Percentiles rank a stretch among this genome's conserved stretches.
phyloP scores from a whole-genome alignment of 2,329 filamentous ascomycete species.

The Zymoseptoria crescenta region DNA sequence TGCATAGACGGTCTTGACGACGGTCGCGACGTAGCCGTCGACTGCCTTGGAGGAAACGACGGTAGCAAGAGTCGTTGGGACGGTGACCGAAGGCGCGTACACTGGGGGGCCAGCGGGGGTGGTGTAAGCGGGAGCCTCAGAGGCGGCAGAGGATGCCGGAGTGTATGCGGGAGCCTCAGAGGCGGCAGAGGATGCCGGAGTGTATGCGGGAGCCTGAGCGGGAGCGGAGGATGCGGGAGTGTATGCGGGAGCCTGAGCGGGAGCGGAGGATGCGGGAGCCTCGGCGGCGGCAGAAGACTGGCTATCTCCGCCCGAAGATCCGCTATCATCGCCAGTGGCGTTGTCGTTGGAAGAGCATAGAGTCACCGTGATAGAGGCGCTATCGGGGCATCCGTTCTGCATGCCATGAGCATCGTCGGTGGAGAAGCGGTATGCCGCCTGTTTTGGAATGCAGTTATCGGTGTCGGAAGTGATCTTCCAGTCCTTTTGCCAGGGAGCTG shows the following conservation, averaged over 20 bases:
- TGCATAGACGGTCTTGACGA: conserved; percentile 8
- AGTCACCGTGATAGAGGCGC: conserved; percentile 29
- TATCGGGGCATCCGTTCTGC: conserved; percentile 27
- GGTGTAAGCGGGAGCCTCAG: conserved; percentile 6
- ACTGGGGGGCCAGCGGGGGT: conserved; percentile 8
- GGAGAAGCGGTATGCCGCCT: conserved; percentile 32
- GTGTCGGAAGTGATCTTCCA: conserved; percentile 29
- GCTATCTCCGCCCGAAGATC: conserved; percentile 6
- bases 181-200: background rate
- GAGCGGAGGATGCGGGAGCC: conserved; percentile 2
- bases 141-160: background rate
- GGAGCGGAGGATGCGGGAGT: conserved; percentile 3
- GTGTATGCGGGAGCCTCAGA: background rate
- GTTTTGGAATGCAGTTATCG: conserved; percentile 22
- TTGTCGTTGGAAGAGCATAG: conserved; percentile 28
- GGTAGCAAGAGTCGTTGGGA: background rate
- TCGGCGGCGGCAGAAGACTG: conserved; percentile 4
- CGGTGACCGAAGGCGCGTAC: conserved; percentile 2
- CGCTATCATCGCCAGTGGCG: conserved; percentile 8
- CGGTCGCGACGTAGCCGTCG: conserved; percentile 17
- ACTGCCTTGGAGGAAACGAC: conserved; percentile 4
- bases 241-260: conserved; percentile 7
- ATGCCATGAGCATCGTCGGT: conserved; percentile 34
- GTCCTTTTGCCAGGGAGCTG: conserved; percentile 28
- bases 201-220: background rate